phyloP scores from a whole-genome alignment of 192 early-diverging fungal species.

The Podila minutissima region DNA sequence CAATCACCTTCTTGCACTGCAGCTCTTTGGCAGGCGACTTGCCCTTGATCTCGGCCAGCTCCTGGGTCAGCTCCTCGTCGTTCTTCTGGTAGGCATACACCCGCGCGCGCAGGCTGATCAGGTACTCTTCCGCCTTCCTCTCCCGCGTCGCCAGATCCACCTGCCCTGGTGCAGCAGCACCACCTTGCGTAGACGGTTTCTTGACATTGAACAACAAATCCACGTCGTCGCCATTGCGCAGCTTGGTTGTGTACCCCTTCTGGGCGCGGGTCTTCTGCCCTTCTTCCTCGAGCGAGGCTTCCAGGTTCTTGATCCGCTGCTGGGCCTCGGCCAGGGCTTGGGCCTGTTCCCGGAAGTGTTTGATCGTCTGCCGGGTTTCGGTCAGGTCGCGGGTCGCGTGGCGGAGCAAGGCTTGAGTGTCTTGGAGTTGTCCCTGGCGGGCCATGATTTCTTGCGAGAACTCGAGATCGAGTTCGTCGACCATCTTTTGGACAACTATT shows the following conservation, averaged over 20 bases:
- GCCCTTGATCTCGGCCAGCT: conserved; percentile 62
- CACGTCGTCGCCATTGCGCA: conserved; percentile 26
- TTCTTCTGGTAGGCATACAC: conserved; percentile 52
- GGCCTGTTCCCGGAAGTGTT: conserved; percentile 58
- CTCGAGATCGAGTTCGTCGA: conserved; percentile 75
- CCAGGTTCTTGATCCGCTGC: conserved; percentile 67
- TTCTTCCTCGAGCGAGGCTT: conserved; percentile 64
- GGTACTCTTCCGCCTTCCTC: conserved; percentile 27
- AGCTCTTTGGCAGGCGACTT: conserved; percentile 74
- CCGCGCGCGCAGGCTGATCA: conserved; percentile 49
- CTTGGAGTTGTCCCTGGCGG: conserved; percentile 65
- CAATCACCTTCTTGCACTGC: conserved; percentile 86
- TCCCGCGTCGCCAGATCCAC: conserved; percentile 17
- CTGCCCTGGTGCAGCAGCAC: not conserved
- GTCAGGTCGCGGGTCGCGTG: conserved; percentile 64
- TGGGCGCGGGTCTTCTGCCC: conserved; percentile 47
- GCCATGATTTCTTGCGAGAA: conserved; percentile 66
- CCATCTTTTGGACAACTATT: conserved; percentile 71
- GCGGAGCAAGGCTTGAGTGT: conserved; percentile 63
- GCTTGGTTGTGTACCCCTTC: conserved; percentile 30
- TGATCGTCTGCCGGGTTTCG: conserved; percentile 61
- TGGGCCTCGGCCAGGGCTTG: conserved; percentile 69
- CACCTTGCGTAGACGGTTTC: not conserved
- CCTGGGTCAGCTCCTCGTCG: conserved; percentile 60
- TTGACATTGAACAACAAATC: conserved; percentile 28